phyloP scores from a whole-genome alignment of 2,329 filamentous ascomycete species.

The Zasmidium angulare region DNA sequence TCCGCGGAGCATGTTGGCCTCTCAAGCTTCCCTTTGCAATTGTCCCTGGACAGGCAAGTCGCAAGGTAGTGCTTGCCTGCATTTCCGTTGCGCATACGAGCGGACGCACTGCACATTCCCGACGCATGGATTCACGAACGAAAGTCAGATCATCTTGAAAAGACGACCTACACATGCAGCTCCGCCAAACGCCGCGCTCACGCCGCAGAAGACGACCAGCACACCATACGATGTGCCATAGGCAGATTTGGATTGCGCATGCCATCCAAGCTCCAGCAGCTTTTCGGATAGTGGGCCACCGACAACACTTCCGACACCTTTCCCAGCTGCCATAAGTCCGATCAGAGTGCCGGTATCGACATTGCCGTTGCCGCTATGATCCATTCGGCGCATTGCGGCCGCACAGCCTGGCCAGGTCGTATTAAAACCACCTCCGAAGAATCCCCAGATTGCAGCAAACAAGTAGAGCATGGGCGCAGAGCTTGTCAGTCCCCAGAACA shows the following conservation, averaged over 20 bases:
- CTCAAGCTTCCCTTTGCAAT: not conserved
- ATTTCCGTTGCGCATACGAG: too few species aligned
- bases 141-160: conserved; percentile 18
- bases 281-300: conserved; percentile 54
- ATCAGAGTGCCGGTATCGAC: conserved; percentile 52
- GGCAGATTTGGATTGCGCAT: conserved; percentile 37
- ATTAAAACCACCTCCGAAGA: conserved; percentile 42
- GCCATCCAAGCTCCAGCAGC: conserved; percentile 41
- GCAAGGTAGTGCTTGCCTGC: not conserved
- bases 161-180: conserved; percentile 23
- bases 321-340: conserved; percentile 48
- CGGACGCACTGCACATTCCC: too few species aligned
- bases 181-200: conserved; percentile 37
- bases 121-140: too few species aligned
- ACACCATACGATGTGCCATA: conserved; percentile 47
- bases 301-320: conserved; percentile 53
- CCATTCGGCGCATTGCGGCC: conserved; percentile 19
- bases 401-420: conserved; percentile 36
- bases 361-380: conserved; percentile 14
- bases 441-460: conserved; percentile 45
- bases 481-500: conserved; percentile 50
- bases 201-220: conserved; percentile 44
- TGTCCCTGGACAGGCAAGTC: not conserved
- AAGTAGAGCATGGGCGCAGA: conserved; percentile 42
- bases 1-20: not conserved